Percentiles rank a stretch among this genome's conserved stretches.
Evolutionary conservation across 225 moss, liverwort and hornwort genomes (phyloP).

Genomic region (Bryum argenteum): DNA sequence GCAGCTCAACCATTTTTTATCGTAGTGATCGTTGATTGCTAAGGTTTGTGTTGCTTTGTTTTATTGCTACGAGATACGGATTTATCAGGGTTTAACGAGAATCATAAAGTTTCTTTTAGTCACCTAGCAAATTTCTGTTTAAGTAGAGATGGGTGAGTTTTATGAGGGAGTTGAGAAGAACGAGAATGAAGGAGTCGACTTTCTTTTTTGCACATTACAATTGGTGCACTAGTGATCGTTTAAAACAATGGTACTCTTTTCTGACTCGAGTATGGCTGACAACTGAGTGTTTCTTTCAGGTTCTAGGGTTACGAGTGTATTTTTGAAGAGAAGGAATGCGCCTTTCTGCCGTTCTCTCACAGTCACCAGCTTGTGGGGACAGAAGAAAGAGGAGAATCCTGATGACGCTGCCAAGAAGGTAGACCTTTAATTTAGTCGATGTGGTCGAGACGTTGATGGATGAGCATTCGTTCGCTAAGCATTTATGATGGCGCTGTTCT

Average conservation of each 20-base stretch:
- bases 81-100: not conserved
- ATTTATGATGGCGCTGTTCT: not conserved
- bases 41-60: not conserved
- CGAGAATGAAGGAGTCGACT: not conserved
- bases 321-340: slow-evolving; percentile 42
- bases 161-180: not conserved
- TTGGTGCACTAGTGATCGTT: not conserved
- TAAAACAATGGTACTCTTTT: not conserved
- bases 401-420: slow-evolving; percentile 63
- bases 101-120: not conserved
- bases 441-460: not conserved
- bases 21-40: not conserved
- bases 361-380: slow-evolving; percentile 67
- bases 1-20: not conserved
- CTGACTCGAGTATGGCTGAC: slow-evolving; percentile 8
- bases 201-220: not conserved
- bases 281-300: slow-evolving; percentile 35
- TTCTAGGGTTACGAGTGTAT: slow-evolving; percentile 44
- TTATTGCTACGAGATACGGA: not conserved
- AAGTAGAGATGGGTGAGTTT: not conserved
- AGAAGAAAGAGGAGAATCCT: slow-evolving; percentile 62
- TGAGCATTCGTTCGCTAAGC: not conserved
- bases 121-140: not conserved
- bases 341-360: slow-evolving; percentile 45
- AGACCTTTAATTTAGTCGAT: not conserved